Evolutionary conservation across 1,139 yeast species (phyloP), one percentile per base, ranked within the genome.

Genomic region (Geotrichum europaeum): DNA sequence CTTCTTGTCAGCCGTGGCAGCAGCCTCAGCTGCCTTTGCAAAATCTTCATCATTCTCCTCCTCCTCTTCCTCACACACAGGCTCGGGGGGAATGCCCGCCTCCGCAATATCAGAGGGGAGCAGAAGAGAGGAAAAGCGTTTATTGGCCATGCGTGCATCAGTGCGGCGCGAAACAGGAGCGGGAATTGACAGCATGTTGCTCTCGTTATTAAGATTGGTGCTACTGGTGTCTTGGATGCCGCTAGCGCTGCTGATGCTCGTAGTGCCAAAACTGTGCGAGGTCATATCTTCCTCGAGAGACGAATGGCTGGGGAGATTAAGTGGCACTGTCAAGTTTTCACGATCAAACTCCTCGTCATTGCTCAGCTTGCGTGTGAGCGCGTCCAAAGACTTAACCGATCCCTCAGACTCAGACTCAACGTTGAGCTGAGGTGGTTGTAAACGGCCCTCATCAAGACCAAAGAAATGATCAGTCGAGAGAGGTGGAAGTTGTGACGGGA

Each of bases 51-150:
- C 45, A 22, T 51, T 24, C 12, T 22, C 30, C 36, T 49, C 53
- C n/a, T 18, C 36, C 9, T 51, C 34, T 28, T 28, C 30, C 15
- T 51, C 34, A 13, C 22, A 4, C 15, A 51, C 34, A 51, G 30
- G 34, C 53, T 52, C 56, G 13, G 54, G 36, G 4, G 55, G 58
- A 47, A 59, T 59, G n/a, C 61, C 61, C 4, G 61, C 61, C 47
- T 55, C 61, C 18, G 52, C 40, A 47, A 59, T 50, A 32, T 57
- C 63, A 43, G 62, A 45, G 5, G 60, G 49, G n/a, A 61, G 57
- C 18, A 59, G 30, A 20, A 61, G 40, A 5, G 61, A 58, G 13
- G 62, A 58, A 49, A 61, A 61, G 22, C 63, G 54, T 32, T 61
- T 61, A 43, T 25, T 58, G 30, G 40, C 20, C 32, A 25, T 51